Conservation (phyloP, 108 stramenopile genomes). For the Skeletonema costatum region DNA sequence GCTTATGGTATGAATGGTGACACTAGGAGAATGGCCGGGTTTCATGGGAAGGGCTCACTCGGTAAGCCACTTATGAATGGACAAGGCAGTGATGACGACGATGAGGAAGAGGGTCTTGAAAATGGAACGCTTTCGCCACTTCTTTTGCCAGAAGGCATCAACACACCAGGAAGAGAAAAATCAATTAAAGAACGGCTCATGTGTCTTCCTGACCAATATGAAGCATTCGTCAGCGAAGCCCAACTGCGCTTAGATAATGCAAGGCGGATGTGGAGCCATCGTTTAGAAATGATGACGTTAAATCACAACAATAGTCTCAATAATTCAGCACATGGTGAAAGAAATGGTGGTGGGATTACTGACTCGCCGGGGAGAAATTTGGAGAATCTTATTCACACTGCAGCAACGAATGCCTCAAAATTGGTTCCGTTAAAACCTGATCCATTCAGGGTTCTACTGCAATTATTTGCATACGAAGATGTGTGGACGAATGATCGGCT, state of each 20-base stretch:
- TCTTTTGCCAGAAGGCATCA: constrained; percentile 29
- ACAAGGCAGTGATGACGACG: constrained; percentile 18
- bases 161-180: constrained; percentile 27
- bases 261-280: constrained; percentile 41
- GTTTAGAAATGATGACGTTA: constrained; percentile 36
- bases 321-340: constrained; percentile 15
- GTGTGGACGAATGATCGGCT: constrained; percentile 65
- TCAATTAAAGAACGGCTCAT: constrained; percentile 32
- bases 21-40: constrained; percentile 6
- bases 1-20: constrained; percentile 42
- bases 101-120: constrained; percentile 14
- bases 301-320: constrained; percentile 16
- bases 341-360: constrained; percentile 8
- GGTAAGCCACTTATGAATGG: constrained; percentile 15
- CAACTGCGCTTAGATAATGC: constrained; percentile 44
- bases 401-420: constrained; percentile 39
- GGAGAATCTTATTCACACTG: constrained; percentile 7
- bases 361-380: neutral
- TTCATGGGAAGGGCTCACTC: neutral
- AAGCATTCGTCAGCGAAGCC: constrained; percentile 42
- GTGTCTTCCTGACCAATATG: constrained; percentile 45
- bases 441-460: constrained; percentile 81
- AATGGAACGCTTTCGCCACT: constrained; percentile 33
- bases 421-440: constrained; percentile 32
- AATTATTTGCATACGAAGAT: constrained; percentile 88